A percentile compares a stretch with the other conserved stretches of the same genome.
phyloP scores from a whole-genome alignment of 208 protist species.

The Crithidia thermophila region DNA sequence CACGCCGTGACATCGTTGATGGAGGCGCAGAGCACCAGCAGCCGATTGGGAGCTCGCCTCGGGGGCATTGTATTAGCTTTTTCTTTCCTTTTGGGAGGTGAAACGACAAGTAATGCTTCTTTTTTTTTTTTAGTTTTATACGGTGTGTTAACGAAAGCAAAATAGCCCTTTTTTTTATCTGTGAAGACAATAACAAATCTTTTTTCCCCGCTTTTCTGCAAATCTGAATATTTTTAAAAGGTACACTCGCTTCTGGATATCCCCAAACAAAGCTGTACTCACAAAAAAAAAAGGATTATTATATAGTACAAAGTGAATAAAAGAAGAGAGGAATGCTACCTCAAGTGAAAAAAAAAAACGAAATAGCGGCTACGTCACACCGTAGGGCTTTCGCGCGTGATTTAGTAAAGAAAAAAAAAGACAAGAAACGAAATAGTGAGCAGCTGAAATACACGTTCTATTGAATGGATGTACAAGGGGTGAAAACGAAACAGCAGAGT shows the following conservation, averaged over 20 bases:
- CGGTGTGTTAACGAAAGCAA: too few relatives aligned
- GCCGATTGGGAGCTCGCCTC: constrained; percentile 44
- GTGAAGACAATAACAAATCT: too few relatives aligned
- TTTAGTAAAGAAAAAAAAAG: not conserved
- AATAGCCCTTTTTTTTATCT: too few relatives aligned
- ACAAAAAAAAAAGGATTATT: not conserved
- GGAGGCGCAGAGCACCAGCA: constrained; percentile 77
- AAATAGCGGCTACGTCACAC: not conserved
- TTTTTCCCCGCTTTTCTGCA: not conserved
- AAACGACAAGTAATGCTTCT: too few relatives aligned
- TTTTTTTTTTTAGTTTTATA: too few relatives aligned
- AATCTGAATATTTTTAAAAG: too few relatives aligned
- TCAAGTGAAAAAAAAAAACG: constrained; percentile 4
- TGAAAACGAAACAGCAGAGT: not conserved
- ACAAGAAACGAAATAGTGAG: not conserved
- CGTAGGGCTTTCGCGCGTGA: not conserved
- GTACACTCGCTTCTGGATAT: too few relatives aligned
- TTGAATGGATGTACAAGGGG: too few relatives aligned
- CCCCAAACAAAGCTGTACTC: too few relatives aligned
- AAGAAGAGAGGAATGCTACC: too few relatives aligned
- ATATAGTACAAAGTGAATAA: not conserved
- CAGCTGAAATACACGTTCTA: not conserved
- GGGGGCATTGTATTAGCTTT: constrained; percentile 29
- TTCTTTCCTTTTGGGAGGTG: too few relatives aligned
- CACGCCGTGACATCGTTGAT: constrained; percentile 89